A percentile compares a stretch with the other conserved stretches of the same genome.
phyloP scores from a whole-genome alignment of 768 basidiomycete species.

The Pholiota conissans region DNA sequence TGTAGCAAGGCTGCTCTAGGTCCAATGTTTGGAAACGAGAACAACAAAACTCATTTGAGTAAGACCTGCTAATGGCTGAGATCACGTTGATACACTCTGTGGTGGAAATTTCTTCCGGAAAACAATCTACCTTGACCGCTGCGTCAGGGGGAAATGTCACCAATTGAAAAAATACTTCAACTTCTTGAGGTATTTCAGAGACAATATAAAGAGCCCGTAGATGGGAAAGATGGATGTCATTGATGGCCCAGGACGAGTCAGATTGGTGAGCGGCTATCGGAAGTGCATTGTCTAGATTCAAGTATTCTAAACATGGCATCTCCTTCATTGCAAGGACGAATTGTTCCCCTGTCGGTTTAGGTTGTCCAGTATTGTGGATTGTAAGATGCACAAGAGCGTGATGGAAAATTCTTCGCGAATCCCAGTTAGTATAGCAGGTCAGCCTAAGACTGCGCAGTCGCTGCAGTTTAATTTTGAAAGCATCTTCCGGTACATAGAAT shows the following conservation, averaged over 20 bases:
- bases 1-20: no score
- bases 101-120: background rate
- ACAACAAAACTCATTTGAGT: background rate
- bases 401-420: background rate
- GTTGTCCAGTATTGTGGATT: background rate
- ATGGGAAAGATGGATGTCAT: background rate
- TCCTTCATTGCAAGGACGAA: background rate
- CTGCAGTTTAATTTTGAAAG: background rate
- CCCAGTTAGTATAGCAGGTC: background rate
- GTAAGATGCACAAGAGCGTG: background rate
- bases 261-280: background rate
- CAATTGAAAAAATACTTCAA: background rate
- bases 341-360: background rate
- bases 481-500: background rate
- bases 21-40: background rate
- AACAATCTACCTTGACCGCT: background rate
- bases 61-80: background rate
- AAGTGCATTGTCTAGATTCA: background rate
- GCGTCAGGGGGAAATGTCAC: background rate
- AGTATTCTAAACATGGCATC: background rate
- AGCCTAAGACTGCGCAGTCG: background rate
- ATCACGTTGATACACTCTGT: background rate
- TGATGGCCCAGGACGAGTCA: background rate
- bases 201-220: background rate
- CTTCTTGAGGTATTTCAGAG: background rate